Conservation (phyloP, 2,329 filamentous ascomycete species). For the Myriosclerotinia curreyana region DNA sequence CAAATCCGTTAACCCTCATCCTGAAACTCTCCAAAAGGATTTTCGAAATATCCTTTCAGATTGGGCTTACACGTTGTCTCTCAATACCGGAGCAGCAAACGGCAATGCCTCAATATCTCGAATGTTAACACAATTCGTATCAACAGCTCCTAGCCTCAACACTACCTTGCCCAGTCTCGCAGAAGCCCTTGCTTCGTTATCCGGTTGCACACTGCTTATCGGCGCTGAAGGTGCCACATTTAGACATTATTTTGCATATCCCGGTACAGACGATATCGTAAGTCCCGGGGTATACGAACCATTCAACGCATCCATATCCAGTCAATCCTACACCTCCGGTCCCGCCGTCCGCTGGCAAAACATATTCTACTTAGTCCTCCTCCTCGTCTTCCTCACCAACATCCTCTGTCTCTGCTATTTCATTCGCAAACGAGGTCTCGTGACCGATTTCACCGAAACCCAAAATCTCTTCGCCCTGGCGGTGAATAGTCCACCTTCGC, state of each 20-base stretch:
- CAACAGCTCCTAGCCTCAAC: slow-evolving; percentile 35
- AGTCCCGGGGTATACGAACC: slow-evolving; percentile 44
- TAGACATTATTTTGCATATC: slow-evolving; percentile 53
- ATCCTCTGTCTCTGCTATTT: slow-evolving; percentile 62
- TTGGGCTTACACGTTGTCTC: slow-evolving; percentile 54
- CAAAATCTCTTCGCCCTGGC: slow-evolving; percentile 71
- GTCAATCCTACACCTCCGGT: slow-evolving; percentile 69
- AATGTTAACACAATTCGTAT: slow-evolving; percentile 55
- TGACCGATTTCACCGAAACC: slow-evolving; percentile 77
- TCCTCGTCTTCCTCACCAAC: slow-evolving; percentile 65
- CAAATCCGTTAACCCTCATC: slow-evolving; percentile 41
- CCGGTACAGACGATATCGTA: too few relatives aligned
- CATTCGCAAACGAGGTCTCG: slow-evolving; percentile 53
- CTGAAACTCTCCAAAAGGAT: slow-evolving; percentile 43
- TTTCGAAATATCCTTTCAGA: slow-evolving; percentile 55
- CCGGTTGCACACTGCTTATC: slow-evolving; percentile 63
- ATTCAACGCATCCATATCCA: slow-evolving; percentile 63
- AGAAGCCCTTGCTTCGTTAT: slow-evolving; percentile 70
- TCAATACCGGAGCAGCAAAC: slow-evolving; percentile 54
- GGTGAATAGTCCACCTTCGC: slow-evolving; percentile 59
- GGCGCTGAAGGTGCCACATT: slow-evolving; percentile 59
- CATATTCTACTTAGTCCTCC: slow-evolving; percentile 65
- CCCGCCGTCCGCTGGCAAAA: slow-evolving; percentile 58
- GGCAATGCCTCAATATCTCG: slow-evolving; percentile 58
- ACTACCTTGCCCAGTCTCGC: slow-evolving; percentile 61